Conservation (phyloP, 306 rosid species). For the Cucurbita pepo region DNA sequence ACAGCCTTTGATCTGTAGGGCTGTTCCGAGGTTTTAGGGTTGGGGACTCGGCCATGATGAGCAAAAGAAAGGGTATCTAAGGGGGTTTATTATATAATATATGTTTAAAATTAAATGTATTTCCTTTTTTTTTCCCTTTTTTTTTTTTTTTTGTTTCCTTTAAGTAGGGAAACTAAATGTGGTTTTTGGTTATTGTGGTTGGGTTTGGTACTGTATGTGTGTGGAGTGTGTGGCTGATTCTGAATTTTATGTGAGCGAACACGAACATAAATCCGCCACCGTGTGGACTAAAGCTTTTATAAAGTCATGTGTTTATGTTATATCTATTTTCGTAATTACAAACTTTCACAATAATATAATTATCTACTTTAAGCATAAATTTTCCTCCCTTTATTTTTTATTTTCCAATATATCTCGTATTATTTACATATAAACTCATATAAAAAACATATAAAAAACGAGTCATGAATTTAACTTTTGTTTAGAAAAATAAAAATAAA, state of each 20-base stretch:
- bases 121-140: not conserved
- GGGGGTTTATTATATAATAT: not conserved
- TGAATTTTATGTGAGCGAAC: too few relatives aligned
- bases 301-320: not conserved
- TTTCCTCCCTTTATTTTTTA: too few relatives aligned
- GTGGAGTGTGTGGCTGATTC: not conserved
- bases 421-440: too few relatives aligned
- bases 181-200: too few relatives aligned
- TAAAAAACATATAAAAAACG: too few relatives aligned
- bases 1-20: slow-evolving; percentile 42
- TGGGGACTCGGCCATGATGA: not conserved
- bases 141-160: not conserved
- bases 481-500: too few relatives aligned
- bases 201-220: not conserved
- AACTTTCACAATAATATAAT: too few relatives aligned
- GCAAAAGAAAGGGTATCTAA: not conserved
- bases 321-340: too few relatives aligned
- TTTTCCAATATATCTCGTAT: too few relatives aligned
- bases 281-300: not conserved
- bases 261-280: not conserved
- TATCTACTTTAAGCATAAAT: too few relatives aligned
- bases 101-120: not conserved
- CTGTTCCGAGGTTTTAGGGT: slow-evolving; percentile 22
- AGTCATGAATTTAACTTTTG: too few relatives aligned
- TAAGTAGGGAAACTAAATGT: not conserved